phyloP scores from a whole-genome alignment of 164 flowering plant species.

The Stephania cephalantha region DNA sequence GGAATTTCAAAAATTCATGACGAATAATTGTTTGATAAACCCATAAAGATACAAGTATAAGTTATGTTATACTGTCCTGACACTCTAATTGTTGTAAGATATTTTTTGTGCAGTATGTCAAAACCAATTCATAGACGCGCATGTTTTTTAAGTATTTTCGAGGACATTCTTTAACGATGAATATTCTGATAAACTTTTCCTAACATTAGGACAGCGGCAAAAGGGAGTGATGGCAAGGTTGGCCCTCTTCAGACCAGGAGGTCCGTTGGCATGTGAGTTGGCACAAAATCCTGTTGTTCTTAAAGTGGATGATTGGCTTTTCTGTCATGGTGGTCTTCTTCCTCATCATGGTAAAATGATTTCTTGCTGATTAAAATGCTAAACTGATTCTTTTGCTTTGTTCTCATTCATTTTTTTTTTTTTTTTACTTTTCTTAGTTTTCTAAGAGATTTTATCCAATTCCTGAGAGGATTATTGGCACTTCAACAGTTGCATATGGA shows the following conservation, averaged over 20 bases:
- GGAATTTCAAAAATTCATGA: too few relatives aligned
- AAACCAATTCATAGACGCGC: neutral
- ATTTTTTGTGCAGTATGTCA: too few relatives aligned
- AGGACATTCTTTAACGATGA: neutral
- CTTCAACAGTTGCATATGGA: slow-evolving; percentile 72
- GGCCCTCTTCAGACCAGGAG: slow-evolving; percentile 75
- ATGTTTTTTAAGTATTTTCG: neutral
- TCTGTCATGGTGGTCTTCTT: slow-evolving; percentile 98
- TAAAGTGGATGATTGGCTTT: slow-evolving; percentile 86
- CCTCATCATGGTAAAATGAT: slow-evolving; percentile 85
- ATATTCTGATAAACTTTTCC: slow-evolving; percentile 24
- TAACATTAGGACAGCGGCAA: slow-evolving; percentile 83
- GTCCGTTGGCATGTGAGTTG: slow-evolving; percentile 79
- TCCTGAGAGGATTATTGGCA: slow-evolving; percentile 18
- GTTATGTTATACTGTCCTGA: too few relatives aligned
- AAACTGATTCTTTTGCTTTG: too few relatives aligned
- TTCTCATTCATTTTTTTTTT: too few relatives aligned
- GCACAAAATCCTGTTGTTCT: slow-evolving; percentile 78
- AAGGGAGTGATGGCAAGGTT: slow-evolving; percentile 86
- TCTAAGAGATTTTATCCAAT: neutral
- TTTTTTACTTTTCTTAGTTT: too few relatives aligned
- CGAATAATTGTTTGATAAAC: too few relatives aligned
- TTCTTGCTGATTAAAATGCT: neutral
- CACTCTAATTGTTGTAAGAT: too few relatives aligned
- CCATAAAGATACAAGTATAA: too few relatives aligned